These are phyloP conservation scores for Aspergillus proliferans DNA, from an alignment of 2,329 filamentous ascomycete genomes.

Conservation along the genomic window DNA sequence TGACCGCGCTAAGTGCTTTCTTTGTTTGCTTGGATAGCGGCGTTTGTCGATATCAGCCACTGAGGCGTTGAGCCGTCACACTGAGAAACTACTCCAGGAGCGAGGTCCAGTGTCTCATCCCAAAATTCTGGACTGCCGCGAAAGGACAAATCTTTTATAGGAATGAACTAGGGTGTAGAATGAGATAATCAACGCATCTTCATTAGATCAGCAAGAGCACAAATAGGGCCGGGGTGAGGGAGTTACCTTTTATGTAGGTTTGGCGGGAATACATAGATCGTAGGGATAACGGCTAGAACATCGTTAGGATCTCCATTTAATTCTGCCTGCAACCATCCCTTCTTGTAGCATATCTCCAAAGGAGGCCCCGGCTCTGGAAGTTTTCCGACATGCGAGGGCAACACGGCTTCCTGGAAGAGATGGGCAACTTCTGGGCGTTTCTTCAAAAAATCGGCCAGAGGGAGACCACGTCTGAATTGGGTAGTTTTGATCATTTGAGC, in stretches of 20 bases:
- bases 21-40: no score
- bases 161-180: not conserved
- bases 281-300: not conserved
- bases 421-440: not conserved
- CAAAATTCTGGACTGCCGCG: no score
- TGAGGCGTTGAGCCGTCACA: no score
- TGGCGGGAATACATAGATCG: not conserved
- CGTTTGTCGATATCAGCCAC: no score
- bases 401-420: not conserved
- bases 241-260: not conserved
- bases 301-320: not conserved
- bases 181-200: not conserved
- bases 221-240: not conserved
- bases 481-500: not conserved
- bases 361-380: not conserved
- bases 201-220: not conserved
- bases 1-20: no score
- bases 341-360: not conserved
- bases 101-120: no score
- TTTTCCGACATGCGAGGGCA: not conserved
- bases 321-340: not conserved
- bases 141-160: no score
- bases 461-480: not conserved
- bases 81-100: no score
- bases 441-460: not conserved